Percentiles rank a stretch among this genome's conserved stretches.
phyloP scores from a whole-genome alignment of 2,329 filamentous ascomycete genomes.

The Sphaerostilbella broomeana region DNA sequence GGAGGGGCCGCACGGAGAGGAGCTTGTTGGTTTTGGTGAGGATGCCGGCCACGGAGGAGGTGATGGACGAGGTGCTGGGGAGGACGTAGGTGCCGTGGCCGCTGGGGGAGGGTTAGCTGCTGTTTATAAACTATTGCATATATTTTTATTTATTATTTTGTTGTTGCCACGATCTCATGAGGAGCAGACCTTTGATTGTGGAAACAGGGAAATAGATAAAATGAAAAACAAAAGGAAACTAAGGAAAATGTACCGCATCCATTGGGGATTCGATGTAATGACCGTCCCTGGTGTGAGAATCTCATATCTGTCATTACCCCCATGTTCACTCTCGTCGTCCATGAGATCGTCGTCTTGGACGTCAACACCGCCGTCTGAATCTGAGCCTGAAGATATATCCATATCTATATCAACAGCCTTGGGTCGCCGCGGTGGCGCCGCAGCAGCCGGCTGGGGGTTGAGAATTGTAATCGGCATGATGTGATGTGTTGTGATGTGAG shows the following conservation, averaged over 20 bases:
- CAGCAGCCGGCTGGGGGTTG: constrained; percentile 31
- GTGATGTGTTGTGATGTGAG: constrained; percentile 20
- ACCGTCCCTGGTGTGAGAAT: constrained; percentile 85
- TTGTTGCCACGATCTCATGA: too few relatives aligned
- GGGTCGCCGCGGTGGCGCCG: constrained; percentile 16
- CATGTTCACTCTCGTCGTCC: constrained; percentile 35
- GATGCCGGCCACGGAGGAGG: constrained; percentile 84
- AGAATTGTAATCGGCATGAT: constrained; percentile 45
- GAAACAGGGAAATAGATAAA: too few relatives aligned
- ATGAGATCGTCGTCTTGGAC: constrained; percentile 41
- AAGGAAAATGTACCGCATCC: constrained; percentile 63
- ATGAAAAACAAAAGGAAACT: not conserved
- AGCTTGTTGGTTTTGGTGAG: constrained; percentile 95
- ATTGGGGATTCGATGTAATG: constrained; percentile 88
- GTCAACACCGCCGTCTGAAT: constrained; percentile 41
- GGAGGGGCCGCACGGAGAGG: constrained; percentile 81
- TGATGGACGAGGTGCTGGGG: constrained; percentile 59
- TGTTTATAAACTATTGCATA: too few relatives aligned
- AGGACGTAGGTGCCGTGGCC: constrained; percentile 87
- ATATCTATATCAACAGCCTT: constrained; percentile 10
- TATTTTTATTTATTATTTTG: too few relatives aligned
- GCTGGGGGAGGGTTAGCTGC: constrained; percentile 36
- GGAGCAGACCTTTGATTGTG: too few relatives aligned
- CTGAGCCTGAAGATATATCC: constrained; percentile 33
- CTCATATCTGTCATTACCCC: constrained; percentile 28